Evolutionary conservation across 805 yeast species (phyloP).

Genomic region (Yamadazyma olivae): DNA sequence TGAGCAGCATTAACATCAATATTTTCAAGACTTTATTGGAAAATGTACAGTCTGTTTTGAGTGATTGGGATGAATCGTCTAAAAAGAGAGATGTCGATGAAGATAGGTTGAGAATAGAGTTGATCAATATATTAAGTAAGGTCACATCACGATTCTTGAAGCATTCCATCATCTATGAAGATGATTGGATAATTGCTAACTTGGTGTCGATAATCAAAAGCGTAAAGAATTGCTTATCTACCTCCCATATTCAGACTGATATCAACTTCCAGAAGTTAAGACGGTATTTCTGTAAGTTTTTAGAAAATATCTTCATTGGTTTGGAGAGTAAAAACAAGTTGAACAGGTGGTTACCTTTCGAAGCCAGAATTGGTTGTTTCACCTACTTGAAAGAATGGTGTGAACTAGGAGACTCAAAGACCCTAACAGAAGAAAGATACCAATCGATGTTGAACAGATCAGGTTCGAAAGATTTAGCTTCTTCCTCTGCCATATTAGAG

Average conservation of each 20-base stretch:
- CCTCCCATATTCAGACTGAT: slow-evolving; percentile 56
- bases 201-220: slow-evolving; percentile 60
- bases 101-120: slow-evolving; percentile 62
- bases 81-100: slow-evolving; percentile 33
- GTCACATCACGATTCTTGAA: slow-evolving; percentile 62
- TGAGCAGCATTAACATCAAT: slow-evolving; percentile 87
- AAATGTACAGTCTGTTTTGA: slow-evolving; percentile 60
- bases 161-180: slow-evolving; percentile 49
- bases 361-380: slow-evolving; percentile 79
- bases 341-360: slow-evolving; percentile 73
- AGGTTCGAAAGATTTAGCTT: slow-evolving; percentile 38
- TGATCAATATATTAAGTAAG: slow-evolving; percentile 68
- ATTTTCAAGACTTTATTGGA: slow-evolving; percentile 81
- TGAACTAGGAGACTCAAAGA: slow-evolving; percentile 71
- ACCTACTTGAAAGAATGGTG: slow-evolving; percentile 91
- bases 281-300: slow-evolving; percentile 76
- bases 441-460: slow-evolving; percentile 47
- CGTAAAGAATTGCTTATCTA: slow-evolving; percentile 57
- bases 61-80: slow-evolving; percentile 38
- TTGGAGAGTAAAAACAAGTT: slow-evolving; percentile 37
- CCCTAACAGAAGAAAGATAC: slow-evolving; percentile 66
- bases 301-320: slow-evolving; percentile 71
- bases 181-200: slow-evolving; percentile 66
- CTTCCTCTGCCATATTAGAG: slow-evolving; percentile 74
- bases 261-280: slow-evolving; percentile 75